Evolutionary conservation across 2,329 filamentous ascomycete genomes (phyloP), one percentile per base, ranked within the genome.

Genomic region (Fusarium nanum): DNA sequence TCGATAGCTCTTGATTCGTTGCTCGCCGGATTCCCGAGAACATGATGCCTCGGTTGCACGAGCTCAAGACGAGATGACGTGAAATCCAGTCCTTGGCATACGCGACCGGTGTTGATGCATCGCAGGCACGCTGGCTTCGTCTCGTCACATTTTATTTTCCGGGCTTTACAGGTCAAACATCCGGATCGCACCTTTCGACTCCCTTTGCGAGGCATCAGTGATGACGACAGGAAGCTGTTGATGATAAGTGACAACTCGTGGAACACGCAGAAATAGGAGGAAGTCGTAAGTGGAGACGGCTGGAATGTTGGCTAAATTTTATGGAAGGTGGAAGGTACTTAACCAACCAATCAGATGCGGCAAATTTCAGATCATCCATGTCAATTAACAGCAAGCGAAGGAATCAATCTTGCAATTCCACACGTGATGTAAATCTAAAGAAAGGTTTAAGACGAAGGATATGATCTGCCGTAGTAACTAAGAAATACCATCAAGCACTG

Each of bases 131-230:
- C 11, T 7, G 61, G 61, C 12, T 64, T 64, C 7, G 11, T 16
- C 16, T 64, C 61, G 14, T 64, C 61, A 9, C 61, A 64, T 20
- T 64, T 64, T 0, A 64, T n/a, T 37, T 59, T 64, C 28, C 61
- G 60, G 7, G 61, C 45, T 40, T 58, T 64, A 41, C 60, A 64
- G 23, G 47, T 64, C 13, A 50, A 22, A 23, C 61, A 64, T 16
- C 61, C 61, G 18, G 52, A 64, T 37, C 60, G 63, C 1, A 49
- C 62, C n/a, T 64, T 65, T 12, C 14, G 45, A 18, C 41, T 65
- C 3, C 61, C 61, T 44, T 64, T 64, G 20, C 60, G 60, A 30
- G 61, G 45, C 61, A 64, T 64, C 25, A 41, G 23, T 41, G n/a
- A 41, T 9, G 23, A 16, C 13, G 18, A n/a, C 18, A 11, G 25